Conservation (phyloP, 2,329 filamentous ascomycete species). For the Ophiostoma ips region DNA sequence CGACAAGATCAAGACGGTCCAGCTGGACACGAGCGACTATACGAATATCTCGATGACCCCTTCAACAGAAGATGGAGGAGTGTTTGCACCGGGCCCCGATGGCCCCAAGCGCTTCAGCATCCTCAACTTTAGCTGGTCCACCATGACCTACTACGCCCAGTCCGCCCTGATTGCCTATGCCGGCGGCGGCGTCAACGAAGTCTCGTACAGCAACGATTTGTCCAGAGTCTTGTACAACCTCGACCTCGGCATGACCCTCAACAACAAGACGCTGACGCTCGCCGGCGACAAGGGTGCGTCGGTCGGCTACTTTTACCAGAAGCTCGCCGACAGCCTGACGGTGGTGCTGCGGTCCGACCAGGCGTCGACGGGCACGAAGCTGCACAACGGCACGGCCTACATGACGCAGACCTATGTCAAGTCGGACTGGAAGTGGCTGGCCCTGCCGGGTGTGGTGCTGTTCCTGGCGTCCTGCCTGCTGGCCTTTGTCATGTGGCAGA, state of each 20-base stretch:
- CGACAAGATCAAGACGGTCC: background rate
- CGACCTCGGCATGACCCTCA: background rate
- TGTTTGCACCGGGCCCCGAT: too few species aligned
- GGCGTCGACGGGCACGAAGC: background rate
- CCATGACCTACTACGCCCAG: background rate
- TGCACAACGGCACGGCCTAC: background rate
- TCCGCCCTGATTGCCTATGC: too few species aligned
- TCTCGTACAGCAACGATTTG: background rate
- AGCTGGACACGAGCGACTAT: background rate
- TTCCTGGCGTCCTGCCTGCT: background rate
- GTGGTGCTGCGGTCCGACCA: background rate
- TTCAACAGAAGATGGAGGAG: too few species aligned
- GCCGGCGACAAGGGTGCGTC: background rate
- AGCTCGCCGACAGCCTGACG: conserved; percentile 1
- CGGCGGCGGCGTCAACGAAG: too few species aligned
- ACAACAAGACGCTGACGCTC: background rate
- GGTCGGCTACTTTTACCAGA: background rate
- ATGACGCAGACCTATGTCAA: background rate
- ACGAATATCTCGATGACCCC: background rate
- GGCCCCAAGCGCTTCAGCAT: too few species aligned
- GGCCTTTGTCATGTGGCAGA: background rate
- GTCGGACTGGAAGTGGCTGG: conserved; percentile 1
- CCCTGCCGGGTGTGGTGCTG: background rate
- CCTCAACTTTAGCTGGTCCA: too few species aligned
- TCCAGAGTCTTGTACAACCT: background rate